Evolutionary conservation across 164 flowering plant species (phyloP).

Genomic region (Protea cynaroides): DNA sequence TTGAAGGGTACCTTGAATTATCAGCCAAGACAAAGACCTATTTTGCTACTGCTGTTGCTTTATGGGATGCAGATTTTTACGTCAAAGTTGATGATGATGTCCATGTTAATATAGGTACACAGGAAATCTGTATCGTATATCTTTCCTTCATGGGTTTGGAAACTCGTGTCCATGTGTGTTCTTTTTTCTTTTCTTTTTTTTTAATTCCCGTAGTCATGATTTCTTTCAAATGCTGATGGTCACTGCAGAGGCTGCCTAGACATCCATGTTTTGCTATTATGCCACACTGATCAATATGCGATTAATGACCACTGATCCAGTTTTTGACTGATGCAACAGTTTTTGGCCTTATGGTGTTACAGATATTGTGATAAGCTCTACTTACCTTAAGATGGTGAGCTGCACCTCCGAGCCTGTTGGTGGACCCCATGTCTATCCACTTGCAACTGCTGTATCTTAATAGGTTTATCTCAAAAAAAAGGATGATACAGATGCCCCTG

Average conservation of each 20-base stretch:
- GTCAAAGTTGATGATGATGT: constrained; percentile 81
- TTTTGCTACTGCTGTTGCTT: constrained; percentile 56
- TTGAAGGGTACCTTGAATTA: constrained; percentile 68
- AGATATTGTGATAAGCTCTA: background rate
- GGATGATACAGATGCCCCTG: background rate
- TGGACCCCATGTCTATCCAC: no score
- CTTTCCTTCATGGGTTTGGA: background rate
- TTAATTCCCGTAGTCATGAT: no score
- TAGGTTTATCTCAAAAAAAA: background rate
- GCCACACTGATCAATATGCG: background rate
- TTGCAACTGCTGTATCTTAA: no score
- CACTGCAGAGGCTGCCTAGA: no score
- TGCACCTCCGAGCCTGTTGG: no score
- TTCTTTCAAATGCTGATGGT: no score
- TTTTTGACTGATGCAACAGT: background rate
- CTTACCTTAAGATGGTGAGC: background rate
- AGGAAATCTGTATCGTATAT: background rate
- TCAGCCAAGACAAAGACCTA: constrained; percentile 72
- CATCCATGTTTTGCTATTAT: background rate
- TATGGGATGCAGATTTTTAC: constrained; percentile 78
- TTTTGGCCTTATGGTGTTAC: background rate
- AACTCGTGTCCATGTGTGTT: no score
- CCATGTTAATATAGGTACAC: constrained; percentile 65
- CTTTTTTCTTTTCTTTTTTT: background rate
- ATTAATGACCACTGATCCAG: background rate